Conservation (phyloP, 139 green algal genomes). For the Gonium pectorale region DNA sequence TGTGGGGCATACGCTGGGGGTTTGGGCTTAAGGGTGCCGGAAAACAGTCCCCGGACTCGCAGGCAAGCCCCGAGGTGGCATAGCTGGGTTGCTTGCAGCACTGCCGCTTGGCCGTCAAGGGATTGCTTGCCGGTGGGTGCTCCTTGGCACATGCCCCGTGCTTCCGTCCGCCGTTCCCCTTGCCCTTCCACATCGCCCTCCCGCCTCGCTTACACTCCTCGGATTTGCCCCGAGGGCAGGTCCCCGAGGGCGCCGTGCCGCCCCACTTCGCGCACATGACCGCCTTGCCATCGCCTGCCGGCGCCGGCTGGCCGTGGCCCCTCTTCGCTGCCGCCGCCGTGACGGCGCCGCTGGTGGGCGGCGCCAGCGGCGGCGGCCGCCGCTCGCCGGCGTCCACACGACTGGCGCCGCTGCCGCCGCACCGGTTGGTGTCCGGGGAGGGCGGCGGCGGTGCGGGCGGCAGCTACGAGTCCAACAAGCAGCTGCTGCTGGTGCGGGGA, state of each 20-base stretch:
- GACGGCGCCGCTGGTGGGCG: neutral
- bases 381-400: neutral
- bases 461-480: slow-evolving; percentile 27
- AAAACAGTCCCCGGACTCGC: too few relatives aligned
- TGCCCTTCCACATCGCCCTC: too few relatives aligned
- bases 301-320: neutral
- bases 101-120: too few relatives aligned
- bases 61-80: too few relatives aligned
- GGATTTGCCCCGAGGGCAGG: neutral
- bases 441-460: neutral
- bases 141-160: too few relatives aligned
- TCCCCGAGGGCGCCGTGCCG: slow-evolving; percentile 7
- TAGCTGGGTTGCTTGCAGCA: too few relatives aligned
- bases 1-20: too few relatives aligned
- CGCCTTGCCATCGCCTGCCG: neutral
- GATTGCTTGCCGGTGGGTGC: too few relatives aligned
- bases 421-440: neutral
- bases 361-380: neutral
- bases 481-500: slow-evolving; percentile 46
- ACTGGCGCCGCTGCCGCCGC: neutral
- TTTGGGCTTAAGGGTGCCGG: too few relatives aligned
- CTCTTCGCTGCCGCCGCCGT: neutral
- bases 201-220: neutral
- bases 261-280: neutral
- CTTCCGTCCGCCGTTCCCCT: too few relatives aligned